Evolutionary conservation across 768 basidiomycete genomes (phyloP).

Genomic region (Collybia sordida): DNA sequence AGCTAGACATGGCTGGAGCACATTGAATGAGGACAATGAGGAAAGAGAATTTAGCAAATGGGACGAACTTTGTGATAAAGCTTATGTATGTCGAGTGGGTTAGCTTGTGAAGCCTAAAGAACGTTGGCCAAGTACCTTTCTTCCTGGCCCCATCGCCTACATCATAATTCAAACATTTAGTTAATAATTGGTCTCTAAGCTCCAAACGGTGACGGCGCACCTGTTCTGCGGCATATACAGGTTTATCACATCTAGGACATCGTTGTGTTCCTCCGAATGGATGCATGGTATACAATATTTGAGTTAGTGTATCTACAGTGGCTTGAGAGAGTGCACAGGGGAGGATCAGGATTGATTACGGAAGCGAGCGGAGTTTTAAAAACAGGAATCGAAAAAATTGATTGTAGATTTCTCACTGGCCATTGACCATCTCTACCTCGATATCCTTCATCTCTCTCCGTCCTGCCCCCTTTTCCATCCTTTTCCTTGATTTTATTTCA

Average conservation of each 20-base stretch:
- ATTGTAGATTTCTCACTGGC: slow-evolving; percentile 19
- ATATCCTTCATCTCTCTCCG: slow-evolving; percentile 17
- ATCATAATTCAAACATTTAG: slow-evolving; percentile 10
- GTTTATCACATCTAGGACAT: slow-evolving; percentile 74
- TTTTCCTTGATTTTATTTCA: no score
- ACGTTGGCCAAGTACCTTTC: slow-evolving; percentile 59
- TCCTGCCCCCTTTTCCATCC: slow-evolving; percentile 20
- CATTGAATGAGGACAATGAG: not conserved
- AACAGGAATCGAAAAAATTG: slow-evolving; percentile 10
- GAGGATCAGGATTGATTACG: slow-evolving; percentile 13
- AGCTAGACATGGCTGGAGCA: slow-evolving; percentile 68
- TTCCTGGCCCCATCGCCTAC: slow-evolving; percentile 85
- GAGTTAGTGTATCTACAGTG: no score
- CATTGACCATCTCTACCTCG: slow-evolving; percentile 18
- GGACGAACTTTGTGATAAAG: slow-evolving; percentile 74
- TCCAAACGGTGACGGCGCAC: slow-evolving; percentile 31
- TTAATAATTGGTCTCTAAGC: not conserved
- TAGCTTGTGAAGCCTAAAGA: not conserved
- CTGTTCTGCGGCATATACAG: slow-evolving; percentile 90
- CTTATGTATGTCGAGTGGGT: slow-evolving; percentile 30
- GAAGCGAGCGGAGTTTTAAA: slow-evolving; percentile 23
- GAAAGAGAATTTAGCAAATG: slow-evolving; percentile 1
- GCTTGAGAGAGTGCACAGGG: no score
- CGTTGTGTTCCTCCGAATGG: slow-evolving; percentile 69
- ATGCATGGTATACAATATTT: slow-evolving; percentile 47